phyloP scores from a whole-genome alignment of 2,329 filamentous ascomycete genomes.

The Diaporthe sp. region DNA sequence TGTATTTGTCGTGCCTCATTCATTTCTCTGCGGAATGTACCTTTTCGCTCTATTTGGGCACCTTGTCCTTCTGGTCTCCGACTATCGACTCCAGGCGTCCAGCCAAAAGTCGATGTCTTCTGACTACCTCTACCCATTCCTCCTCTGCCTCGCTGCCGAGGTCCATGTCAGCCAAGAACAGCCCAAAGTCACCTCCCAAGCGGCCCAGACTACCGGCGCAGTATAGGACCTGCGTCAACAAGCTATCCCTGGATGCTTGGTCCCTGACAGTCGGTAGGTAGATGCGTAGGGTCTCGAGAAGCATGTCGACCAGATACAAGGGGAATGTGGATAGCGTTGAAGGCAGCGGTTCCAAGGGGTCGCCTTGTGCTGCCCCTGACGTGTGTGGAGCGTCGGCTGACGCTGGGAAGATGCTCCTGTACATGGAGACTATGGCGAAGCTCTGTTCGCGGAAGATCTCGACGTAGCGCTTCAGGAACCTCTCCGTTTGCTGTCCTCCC shows the following conservation, averaged over 20 bases:
- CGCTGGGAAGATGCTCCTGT: conserved; percentile 86
- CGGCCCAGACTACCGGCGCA: conserved; percentile 92
- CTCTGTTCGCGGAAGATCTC: conserved; percentile 98
- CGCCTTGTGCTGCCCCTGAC: conserved; percentile 41
- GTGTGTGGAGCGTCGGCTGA: conserved; percentile 48
- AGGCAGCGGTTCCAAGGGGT: conserved; percentile 73
- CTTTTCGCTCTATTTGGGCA: conserved; percentile 18
- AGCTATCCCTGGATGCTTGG: conserved; percentile 83
- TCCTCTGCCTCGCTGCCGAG: conserved; percentile 61
- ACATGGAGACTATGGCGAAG: conserved; percentile 95
- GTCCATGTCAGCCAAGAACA: conserved; percentile 79
- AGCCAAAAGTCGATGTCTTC: conserved; percentile 86
- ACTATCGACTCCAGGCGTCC: conserved; percentile 80
- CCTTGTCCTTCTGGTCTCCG: conserved; percentile 60
- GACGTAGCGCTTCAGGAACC: conserved; percentile 94
- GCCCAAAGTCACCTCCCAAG: conserved; percentile 91
- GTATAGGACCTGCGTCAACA: conserved; percentile 93
- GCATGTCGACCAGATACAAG: conserved; percentile 82
- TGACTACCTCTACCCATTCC: conserved; percentile 91
- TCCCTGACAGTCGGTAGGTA: conserved; percentile 89
- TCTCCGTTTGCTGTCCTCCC: conserved; percentile 90
- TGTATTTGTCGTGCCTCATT: not conserved
- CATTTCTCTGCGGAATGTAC: not conserved
- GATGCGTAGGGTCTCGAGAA: conserved; percentile 79
- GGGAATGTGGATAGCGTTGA: conserved; percentile 87